A percentile compares a stretch with the other conserved stretches of the same genome.
These are phyloP conservation scores for Lepidium didymum DNA, from an alignment of 345 rosid genomes.

Conservation along the genomic window DNA sequence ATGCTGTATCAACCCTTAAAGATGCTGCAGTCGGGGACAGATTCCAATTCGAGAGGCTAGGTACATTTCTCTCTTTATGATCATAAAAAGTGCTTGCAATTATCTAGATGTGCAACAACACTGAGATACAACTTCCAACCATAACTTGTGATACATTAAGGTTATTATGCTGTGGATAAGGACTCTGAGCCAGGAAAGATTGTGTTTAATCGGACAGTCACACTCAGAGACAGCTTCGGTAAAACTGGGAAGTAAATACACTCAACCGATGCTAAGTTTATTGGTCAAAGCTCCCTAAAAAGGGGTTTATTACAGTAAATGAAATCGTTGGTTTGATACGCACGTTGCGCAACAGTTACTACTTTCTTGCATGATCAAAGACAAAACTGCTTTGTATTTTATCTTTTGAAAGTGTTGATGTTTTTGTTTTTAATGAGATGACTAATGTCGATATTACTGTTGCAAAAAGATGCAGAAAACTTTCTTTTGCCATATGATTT, in stretches of 20 bases:
- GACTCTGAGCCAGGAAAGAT: conserved; percentile 70
- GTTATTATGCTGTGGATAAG: conserved; percentile 71
- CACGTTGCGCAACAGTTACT: neutral
- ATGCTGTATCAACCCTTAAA: conserved; percentile 51
- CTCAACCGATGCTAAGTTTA: neutral
- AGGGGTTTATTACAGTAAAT: neutral
- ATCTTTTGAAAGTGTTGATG: neutral
- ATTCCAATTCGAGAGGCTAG: conserved; percentile 93
- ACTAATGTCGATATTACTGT: neutral
- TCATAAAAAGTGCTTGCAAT: neutral
- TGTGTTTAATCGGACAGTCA: conserved; percentile 82
- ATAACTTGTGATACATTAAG: conserved; percentile 35
- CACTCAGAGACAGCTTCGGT: conserved; percentile 48
- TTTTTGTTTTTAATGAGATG: neutral
- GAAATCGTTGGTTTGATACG: conserved; percentile 2
- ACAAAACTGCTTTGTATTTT: neutral
- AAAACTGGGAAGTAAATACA: conserved; percentile 44
- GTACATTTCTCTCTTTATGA: conserved; percentile 30
- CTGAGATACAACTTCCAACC: neutral
- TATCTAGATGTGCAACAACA: neutral
- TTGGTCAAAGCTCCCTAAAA: neutral
- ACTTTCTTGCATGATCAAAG: neutral
- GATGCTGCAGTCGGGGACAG: conserved; percentile 56
- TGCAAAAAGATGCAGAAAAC: neutral
- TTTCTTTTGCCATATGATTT: neutral